These are phyloP conservation scores for Monilinia vaccinii-corymbosi DNA, from an alignment of 2,329 filamentous ascomycete genomes.

Conservation along the genomic window DNA sequence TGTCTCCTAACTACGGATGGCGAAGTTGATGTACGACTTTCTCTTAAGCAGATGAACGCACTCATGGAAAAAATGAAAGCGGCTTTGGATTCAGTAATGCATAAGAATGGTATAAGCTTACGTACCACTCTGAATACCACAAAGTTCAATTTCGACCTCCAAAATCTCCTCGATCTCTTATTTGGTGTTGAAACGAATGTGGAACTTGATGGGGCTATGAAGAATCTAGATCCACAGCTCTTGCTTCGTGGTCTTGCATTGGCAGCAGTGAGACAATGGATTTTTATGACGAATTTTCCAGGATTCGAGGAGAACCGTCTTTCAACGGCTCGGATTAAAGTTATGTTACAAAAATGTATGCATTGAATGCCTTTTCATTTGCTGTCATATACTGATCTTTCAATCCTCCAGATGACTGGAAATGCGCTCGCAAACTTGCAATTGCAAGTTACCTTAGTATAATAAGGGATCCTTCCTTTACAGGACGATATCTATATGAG, in stretches of 20 bases:
- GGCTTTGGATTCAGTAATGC: not conserved
- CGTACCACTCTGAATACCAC: not conserved
- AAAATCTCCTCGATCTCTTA: not conserved
- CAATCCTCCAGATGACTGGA: not conserved
- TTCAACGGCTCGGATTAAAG: not conserved
- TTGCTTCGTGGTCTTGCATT: not conserved
- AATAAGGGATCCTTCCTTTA: not conserved
- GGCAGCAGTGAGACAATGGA: not conserved
- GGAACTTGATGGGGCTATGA: not conserved
- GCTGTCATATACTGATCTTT: not conserved
- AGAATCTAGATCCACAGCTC: not conserved
- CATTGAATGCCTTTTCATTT: not conserved
- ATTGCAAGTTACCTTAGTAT: not conserved
- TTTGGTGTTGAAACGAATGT: not conserved
- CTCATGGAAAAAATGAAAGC: not conserved
- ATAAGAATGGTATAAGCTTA: not conserved
- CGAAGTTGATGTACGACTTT: not conserved
- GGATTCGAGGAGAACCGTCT: not conserved
- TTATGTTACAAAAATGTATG: not conserved
- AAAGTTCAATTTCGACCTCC: not conserved
- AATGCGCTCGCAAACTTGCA: not conserved
- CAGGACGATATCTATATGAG: not conserved
- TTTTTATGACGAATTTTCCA: not conserved
- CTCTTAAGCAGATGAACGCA: not conserved
- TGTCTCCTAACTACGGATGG: not conserved